phyloP scores from a whole-genome alignment of 2,329 filamentous ascomycete species.

The Cladosporium sp. region DNA sequence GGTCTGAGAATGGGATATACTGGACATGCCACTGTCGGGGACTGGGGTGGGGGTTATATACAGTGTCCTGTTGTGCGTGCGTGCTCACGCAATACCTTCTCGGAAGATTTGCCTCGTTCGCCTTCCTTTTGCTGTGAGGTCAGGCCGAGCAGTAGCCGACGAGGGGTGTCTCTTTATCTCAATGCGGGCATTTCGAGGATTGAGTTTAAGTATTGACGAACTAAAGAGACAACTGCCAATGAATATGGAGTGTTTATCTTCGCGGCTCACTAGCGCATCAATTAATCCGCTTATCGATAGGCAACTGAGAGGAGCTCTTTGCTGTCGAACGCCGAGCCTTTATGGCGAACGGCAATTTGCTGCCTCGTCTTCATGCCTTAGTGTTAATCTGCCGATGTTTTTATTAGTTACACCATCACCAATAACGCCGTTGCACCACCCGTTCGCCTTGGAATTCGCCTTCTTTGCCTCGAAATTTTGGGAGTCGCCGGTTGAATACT shows the following conservation, averaged over 20 bases:
- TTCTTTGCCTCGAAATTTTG: too few species aligned
- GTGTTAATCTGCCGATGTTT: too few species aligned
- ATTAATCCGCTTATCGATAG: slow-evolving; percentile 11
- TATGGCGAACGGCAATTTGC: too few species aligned
- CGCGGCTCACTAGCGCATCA: neutral
- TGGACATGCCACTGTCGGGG: slow-evolving; percentile 6
- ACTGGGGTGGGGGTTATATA: slow-evolving; percentile 9
- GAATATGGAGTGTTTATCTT: too few species aligned
- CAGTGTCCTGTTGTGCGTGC: neutral
- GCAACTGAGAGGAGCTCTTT: neutral
- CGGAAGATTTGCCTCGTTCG: slow-evolving; percentile 12
- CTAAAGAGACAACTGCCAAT: too few species aligned
- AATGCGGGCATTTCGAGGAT: neutral
- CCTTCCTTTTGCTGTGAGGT: slow-evolving; percentile 4
- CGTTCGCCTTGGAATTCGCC: too few species aligned
- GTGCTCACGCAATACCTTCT: slow-evolving; percentile 1
- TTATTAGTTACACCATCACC: too few species aligned
- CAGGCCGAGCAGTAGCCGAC: slow-evolving; percentile 11
- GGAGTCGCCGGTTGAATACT: too few species aligned
- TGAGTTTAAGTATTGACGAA: too few species aligned
- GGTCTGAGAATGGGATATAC: neutral
- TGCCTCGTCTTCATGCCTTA: too few species aligned
- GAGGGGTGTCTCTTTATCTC: neutral
- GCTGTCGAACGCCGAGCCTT: slow-evolving; percentile 4
- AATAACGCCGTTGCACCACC: too few species aligned